Percentiles rank a stretch among this genome's conserved stretches.
These are phyloP conservation scores for Elsinoe batatas DNA, from an alignment of 2,329 filamentous ascomycete genomes.

Conservation along the genomic window DNA sequence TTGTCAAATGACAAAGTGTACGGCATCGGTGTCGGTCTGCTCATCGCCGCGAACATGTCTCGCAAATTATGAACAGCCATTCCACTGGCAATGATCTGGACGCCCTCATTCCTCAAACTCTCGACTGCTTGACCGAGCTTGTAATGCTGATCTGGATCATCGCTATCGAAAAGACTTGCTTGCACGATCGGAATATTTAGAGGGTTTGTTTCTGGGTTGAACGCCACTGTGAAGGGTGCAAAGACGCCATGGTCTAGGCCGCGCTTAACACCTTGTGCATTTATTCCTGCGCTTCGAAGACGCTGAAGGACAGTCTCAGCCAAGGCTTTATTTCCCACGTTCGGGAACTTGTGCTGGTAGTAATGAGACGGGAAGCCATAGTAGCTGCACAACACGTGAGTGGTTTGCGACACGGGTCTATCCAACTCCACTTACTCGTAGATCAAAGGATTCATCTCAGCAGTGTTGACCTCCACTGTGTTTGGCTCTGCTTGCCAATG, in stretches of 20 bases:
- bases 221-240: slow-evolving; percentile 55
- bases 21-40: slow-evolving; percentile 20
- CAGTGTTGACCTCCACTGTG: slow-evolving; percentile 56
- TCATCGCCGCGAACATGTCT: slow-evolving; percentile 22
- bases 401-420: too few species aligned
- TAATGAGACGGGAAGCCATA: slow-evolving; percentile 62
- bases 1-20: slow-evolving; percentile 28
- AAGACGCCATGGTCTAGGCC: slow-evolving; percentile 70
- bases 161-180: slow-evolving; percentile 56
- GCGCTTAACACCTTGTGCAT: slow-evolving; percentile 48
- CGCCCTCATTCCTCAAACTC: slow-evolving; percentile 54
- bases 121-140: slow-evolving; percentile 56
- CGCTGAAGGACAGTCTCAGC: slow-evolving; percentile 48
- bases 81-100: slow-evolving; percentile 60
- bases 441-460: slow-evolving; percentile 54
- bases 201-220: slow-evolving; percentile 30
- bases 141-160: slow-evolving; percentile 58
- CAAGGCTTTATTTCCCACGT: slow-evolving; percentile 50
- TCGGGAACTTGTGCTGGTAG: slow-evolving; percentile 58
- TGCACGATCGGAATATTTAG: slow-evolving; percentile 54
- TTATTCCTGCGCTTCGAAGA: slow-evolving; percentile 50
- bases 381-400: slow-evolving; percentile 37
- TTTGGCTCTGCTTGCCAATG: slow-evolving; percentile 58
- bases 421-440: slow-evolving; percentile 43
- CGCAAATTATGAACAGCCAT: slow-evolving; percentile 50